Evolutionary conservation across 208 protist species (phyloP), one percentile per base, ranked within the genome.

Genomic region (Trypanosoma theileri): DNA sequence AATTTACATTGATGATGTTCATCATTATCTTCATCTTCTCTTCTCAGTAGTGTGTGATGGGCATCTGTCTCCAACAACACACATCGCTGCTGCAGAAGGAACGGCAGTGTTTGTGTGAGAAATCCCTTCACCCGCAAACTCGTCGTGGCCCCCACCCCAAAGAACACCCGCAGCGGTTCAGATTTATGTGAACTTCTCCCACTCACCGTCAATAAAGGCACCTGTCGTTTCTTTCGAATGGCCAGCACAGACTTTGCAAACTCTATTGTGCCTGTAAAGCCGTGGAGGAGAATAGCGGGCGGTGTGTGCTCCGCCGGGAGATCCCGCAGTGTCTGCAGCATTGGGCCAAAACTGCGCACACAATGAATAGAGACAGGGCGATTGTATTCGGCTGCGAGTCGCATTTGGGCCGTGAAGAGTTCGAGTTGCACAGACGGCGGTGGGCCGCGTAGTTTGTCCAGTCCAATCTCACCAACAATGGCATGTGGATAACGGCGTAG

Each of bases 391-490:
- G 87, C 85, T 0, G 90, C 90, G 10, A 93, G 55, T 21, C 66
- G 65, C 56, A 92, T 66, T 73, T 96, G 90, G 0, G 70, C 79
- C 3, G 73, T 12, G 31, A 95, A 92, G 11, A 79, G 52, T 2
- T 35, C 56, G 42, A 73, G 57, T 58, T 95, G 89, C 1, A 68
- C 71, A 4, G 64, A 13, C 51, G 79, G 63, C 7, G 76, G 59
- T 46, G 85, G 79, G 12, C 80, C 84, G n/a, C 82, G 77, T 46
- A 92, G 69, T 74, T 92, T 92, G 57, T 96, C 88, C 0, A 96
- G 79, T 22, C 90, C 88, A 75, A 96, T 93, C 59, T 96, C 90
- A 1, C 78, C 87, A 14, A 96, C 90, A 62, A 92, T 83, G 9
- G 85, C 86, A 12, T 57, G 42, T 6, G 86, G 88, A 59, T 78